Evolutionary conservation across 306 rosid genomes (phyloP).

Genomic region (Carpinus viminea): DNA sequence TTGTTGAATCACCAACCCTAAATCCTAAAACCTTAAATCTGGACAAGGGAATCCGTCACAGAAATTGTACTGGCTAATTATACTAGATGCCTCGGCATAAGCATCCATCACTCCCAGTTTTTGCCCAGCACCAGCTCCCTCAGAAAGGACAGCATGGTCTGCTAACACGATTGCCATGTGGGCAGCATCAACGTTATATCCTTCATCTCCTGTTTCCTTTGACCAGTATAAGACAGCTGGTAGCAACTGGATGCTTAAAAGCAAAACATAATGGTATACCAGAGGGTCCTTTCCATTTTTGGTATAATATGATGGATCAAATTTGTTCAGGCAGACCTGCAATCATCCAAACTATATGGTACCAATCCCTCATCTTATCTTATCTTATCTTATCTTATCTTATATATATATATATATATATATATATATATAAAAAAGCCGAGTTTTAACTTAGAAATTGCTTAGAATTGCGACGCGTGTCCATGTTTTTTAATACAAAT

Average conservation of each 20-base stretch:
- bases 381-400: too few relatives aligned
- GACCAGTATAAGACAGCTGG: constrained; percentile 81
- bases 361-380: constrained; percentile 78
- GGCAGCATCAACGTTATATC: constrained; percentile 83
- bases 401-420: too few relatives aligned
- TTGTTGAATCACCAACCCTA: too few relatives aligned
- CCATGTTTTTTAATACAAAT: too few relatives aligned
- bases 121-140: constrained; percentile 69
- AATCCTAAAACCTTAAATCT: too few relatives aligned
- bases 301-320: constrained; percentile 92
- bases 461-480: too few relatives aligned
- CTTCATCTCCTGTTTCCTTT: constrained; percentile 88
- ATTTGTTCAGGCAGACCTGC: constrained; percentile 86
- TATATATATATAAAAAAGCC: too few relatives aligned
- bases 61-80: constrained; percentile 86
- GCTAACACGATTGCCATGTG: constrained; percentile 90
- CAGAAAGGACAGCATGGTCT: constrained; percentile 88
- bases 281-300: constrained; percentile 96
- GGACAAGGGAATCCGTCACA: too few relatives aligned
- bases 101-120: constrained; percentile 93
- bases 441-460: too few relatives aligned
- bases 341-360: constrained; percentile 92
- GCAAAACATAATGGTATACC: constrained; percentile 89
- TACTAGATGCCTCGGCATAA: constrained; percentile 81
- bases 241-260: constrained; percentile 89